A percentile compares a stretch with the other conserved stretches of the same genome.
These are phyloP conservation scores for Crithidia expoeki DNA, from an alignment of 208 protist species.

Conservation along the genomic window DNA sequence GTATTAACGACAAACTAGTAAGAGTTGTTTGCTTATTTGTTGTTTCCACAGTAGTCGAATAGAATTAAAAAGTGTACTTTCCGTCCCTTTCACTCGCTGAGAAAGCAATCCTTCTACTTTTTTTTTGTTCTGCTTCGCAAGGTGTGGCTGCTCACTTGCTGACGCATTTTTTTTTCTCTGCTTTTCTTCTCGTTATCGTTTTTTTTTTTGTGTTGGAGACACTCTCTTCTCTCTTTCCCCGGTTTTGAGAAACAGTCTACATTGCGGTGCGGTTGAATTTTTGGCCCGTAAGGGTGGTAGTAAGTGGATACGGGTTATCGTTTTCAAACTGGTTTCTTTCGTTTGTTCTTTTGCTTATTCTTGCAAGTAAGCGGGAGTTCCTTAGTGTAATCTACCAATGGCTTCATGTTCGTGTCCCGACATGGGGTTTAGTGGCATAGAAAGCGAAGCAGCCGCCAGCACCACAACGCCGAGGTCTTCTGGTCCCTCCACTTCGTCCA, in stretches of 20 bases:
- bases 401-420: constrained; percentile 15
- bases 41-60: no score
- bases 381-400: constrained; percentile 1
- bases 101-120: neutral
- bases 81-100: no score
- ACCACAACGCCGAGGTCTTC: constrained; percentile 1
- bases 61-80: neutral
- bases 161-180: neutral
- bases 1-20: no score
- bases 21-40: no score
- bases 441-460: neutral
- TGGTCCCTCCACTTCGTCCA: constrained; percentile 11
- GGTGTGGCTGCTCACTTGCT: neutral
- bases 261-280: no score
- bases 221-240: no score
- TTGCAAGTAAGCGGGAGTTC: neutral
- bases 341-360: neutral
- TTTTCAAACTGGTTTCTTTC: neutral
- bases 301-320: no score
- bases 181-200: neutral
- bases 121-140: neutral
- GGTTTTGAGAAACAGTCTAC: no score
- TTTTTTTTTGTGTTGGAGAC: no score
- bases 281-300: no score
- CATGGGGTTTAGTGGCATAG: neutral